Evolutionary conservation across 495 filamentous ascomycete species (phyloP), one percentile per base, ranked within the genome.

Genomic region (Thozetella sp.): DNA sequence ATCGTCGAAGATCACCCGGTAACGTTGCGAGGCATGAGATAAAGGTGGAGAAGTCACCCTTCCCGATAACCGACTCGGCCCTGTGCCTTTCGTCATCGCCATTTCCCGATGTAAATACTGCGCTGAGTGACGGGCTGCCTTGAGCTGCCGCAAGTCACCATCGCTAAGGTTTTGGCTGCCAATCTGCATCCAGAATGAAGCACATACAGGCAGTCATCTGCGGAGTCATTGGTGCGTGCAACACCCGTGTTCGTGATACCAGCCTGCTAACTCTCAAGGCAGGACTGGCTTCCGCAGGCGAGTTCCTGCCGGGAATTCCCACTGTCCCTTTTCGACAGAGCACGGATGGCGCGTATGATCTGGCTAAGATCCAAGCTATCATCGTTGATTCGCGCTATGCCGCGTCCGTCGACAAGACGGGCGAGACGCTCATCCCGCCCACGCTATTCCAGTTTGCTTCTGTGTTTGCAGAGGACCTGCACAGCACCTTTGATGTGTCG

Each of bases 351-450:
- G 4, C 9, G 11, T 20, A 15, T n/a, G 4, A 11, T 4, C 43
- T 48, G 43, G 4, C n/a, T n/a, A n/a, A n/a, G 1, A n/a, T 80
- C 10, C 70, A 71, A 17, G 53, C 58, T 1, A 72, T 83, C 37
- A 62, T 81, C 23, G 72, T 82, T 13, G 73, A 83, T 58, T 57
- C 67, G n/a, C 64, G 66, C 19, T 81, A 72, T 63, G 62, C 72
- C 1, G 51, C 73, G 6, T 30, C 59, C 0, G 68, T 74, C 20
- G 72, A 83, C 53, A 63, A 67, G 10, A 24, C 64, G 20, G 79
- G 80, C 26, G 65, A 79, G 58, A 83, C 80, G 13, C 64, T 77
- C n/a, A 82, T 82, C 12, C 78, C 80, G 3, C 79, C 78, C 20
- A 79, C 69, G 20, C 63, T 82, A 12, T 60, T 61, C 15, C 65